Evolutionary conservation across 1,284 basidiomycete genomes (phyloP), one percentile per base, ranked within the genome.

Genomic region (Microbotryum silenes-acaulis): DNA sequence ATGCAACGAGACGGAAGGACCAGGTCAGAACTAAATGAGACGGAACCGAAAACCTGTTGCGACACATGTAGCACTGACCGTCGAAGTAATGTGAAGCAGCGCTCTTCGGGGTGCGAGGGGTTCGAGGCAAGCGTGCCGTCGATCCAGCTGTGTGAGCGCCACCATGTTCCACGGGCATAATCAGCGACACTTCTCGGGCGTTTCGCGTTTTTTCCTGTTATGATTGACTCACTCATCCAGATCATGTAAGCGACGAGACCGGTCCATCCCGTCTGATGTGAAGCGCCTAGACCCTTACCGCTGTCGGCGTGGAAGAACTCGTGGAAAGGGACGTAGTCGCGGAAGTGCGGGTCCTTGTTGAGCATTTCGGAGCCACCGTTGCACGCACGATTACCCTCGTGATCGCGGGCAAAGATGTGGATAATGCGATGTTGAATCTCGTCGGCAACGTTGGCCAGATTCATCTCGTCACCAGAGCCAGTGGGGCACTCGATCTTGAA

Each of bases 361-460:
- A 97, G 78, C 76, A 88, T 90, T 29, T 83, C 80, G 72, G 88
- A 87, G 18, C 91, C 91, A 29, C 91, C 93, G 74, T 98, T 97
- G 53, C 87, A 88, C 1, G 94, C 91, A 49, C 94, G 81, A 64
- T 83, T 82, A 14, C 92, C 92, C 64, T 90, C 63, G 57, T 62
- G 31, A 74, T 97, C 94, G 47, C 91, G 84, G 25, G 88, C 85
- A 75, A 98, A 98, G 72, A 98, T 91, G 75, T 97, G 91, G 61
- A 97, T 97, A 68, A 97, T 85, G 7, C 94, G 86, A 74, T 97
- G 92, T 74, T 97, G 93, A 61, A 98, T 91, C 76, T 97, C 94
- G 73, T 97, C 93, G 1, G 94, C 92, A 14, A 93, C 90, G 59
- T 85, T 83, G 14, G 87, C 90, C 14, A 97, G 83, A 73, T 92